A percentile compares a stretch with the other conserved stretches of the same genome.
Evolutionary conservation across 2,329 filamentous ascomycete species (phyloP).

Genomic region (Neopestalotiopsis sp.): DNA sequence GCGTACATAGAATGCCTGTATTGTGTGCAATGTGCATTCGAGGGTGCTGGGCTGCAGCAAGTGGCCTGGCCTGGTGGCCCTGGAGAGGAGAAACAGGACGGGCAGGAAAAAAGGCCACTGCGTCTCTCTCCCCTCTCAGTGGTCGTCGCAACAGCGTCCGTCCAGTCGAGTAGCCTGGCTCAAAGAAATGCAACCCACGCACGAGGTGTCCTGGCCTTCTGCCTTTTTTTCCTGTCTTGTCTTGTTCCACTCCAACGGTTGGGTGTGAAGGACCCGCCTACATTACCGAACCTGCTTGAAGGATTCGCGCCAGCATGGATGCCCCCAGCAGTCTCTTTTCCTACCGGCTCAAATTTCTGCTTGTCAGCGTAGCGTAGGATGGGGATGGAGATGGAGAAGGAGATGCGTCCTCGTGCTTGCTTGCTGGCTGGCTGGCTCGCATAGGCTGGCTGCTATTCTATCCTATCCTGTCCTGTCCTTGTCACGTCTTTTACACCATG

Average conservation of each 20-base stretch:
- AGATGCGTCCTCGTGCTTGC: neutral
- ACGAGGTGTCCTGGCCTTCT: slow-evolving; percentile 12
- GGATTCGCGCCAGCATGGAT: slow-evolving; percentile 17
- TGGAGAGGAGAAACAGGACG: neutral
- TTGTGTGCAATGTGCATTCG: neutral
- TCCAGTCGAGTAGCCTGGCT: neutral
- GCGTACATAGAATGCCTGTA: neutral
- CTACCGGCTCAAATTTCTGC: slow-evolving; percentile 14
- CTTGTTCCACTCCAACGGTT: slow-evolving; percentile 16
- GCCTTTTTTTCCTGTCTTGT: neutral
- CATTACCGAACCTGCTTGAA: slow-evolving; percentile 15
- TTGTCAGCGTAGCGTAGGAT: neutral
- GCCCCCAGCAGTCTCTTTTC: neutral
- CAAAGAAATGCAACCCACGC: slow-evolving; percentile 2
- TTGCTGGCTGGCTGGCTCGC: neutral
- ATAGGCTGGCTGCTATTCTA: neutral
- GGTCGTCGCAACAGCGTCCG: neutral
- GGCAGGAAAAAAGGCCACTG: slow-evolving; percentile 9
- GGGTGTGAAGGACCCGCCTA: slow-evolving; percentile 14
- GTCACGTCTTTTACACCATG: neutral
- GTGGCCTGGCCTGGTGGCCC: neutral
- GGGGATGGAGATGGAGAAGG: neutral
- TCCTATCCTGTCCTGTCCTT: neutral
- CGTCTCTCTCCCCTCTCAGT: neutral
- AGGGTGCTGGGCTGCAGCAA: slow-evolving; percentile 7